These are phyloP conservation scores for Pseudozyma sp. DNA, from an alignment of 1,284 basidiomycete genomes.

Conservation along the genomic window DNA sequence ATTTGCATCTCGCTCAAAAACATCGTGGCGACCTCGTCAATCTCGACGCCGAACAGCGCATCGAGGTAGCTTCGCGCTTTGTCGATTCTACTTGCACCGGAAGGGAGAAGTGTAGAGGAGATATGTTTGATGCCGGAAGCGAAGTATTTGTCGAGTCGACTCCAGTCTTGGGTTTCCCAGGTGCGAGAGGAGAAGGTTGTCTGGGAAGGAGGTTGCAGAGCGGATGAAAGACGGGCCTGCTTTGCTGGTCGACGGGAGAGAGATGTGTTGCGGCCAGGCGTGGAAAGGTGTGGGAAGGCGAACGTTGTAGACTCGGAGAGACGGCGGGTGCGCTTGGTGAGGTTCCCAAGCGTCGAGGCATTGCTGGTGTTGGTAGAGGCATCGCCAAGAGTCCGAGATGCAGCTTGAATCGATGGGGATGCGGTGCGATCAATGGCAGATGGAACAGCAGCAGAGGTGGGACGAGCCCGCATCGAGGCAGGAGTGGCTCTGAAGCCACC, in stretches of 20 bases:
- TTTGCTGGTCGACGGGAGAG: slow-evolving; percentile 3
- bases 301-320: neutral
- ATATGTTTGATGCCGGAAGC: slow-evolving; percentile 22
- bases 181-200: slow-evolving; percentile 18
- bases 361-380: neutral
- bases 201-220: slow-evolving; percentile 9
- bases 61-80: slow-evolving; percentile 21
- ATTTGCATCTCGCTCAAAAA: slow-evolving; percentile 32
- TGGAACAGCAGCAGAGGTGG: neutral
- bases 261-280: slow-evolving; percentile 6
- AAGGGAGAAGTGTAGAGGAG: slow-evolving; percentile 6
- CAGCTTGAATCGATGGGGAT: slow-evolving; percentile 9
- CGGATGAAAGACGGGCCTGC: slow-evolving; percentile 22
- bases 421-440: neutral
- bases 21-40: slow-evolving; percentile 2
- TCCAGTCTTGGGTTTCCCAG: slow-evolving; percentile 40
- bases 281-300: slow-evolving; percentile 16
- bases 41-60: slow-evolving; percentile 14
- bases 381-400: slow-evolving; percentile 10
- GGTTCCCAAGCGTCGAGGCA: slow-evolving; percentile 3
- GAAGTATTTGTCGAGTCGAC: slow-evolving; percentile 47
- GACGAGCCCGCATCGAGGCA: neutral
- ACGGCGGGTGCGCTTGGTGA: slow-evolving; percentile 13
- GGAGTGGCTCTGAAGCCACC: slow-evolving; percentile 44
- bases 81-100: neutral